These are phyloP conservation scores for Syzygium malaccense DNA, from an alignment of 441 rosid genomes.

Conservation along the genomic window DNA sequence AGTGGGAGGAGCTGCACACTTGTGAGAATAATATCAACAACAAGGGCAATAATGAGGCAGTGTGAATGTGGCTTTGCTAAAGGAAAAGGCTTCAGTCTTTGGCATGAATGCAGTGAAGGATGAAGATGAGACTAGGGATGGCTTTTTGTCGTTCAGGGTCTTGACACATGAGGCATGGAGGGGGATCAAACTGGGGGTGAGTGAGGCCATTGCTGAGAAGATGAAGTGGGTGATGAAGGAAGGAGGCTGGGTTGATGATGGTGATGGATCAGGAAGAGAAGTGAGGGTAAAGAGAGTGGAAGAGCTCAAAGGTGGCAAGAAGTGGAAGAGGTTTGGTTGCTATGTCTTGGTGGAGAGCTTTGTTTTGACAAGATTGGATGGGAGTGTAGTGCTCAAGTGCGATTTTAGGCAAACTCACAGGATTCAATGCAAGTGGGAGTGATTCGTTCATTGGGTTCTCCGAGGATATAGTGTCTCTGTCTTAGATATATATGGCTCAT, in stretches of 20 bases:
- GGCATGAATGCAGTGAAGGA: not conserved
- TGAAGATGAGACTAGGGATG: not conserved
- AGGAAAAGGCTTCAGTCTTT: not conserved
- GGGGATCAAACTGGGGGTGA: not conserved
- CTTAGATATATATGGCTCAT: too few relatives aligned
- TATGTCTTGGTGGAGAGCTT: conserved; percentile 9
- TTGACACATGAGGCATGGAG: not conserved
- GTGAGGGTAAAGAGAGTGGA: not conserved
- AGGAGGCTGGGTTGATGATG: too few relatives aligned
- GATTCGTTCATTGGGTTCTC: not conserved
- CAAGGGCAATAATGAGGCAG: too few relatives aligned
- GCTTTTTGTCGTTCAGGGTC: not conserved
- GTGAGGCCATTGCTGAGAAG: too few relatives aligned
- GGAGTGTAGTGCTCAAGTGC: not conserved
- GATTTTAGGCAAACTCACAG: not conserved
- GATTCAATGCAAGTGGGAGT: not conserved
- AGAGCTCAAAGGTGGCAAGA: not conserved
- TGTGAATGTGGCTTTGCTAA: too few relatives aligned
- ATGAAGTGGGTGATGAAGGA: too few relatives aligned
- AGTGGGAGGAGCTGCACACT: too few relatives aligned
- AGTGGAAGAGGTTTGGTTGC: not conserved
- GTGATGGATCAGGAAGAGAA: too few relatives aligned
- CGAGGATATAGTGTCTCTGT: too few relatives aligned
- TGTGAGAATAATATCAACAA: too few relatives aligned
- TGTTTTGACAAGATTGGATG: conserved; percentile 5